Evolutionary conservation across 2,329 filamentous ascomycete species (phyloP), one percentile per base, ranked within the genome.

Genomic region (Pseudocercospora fijiensis): DNA sequence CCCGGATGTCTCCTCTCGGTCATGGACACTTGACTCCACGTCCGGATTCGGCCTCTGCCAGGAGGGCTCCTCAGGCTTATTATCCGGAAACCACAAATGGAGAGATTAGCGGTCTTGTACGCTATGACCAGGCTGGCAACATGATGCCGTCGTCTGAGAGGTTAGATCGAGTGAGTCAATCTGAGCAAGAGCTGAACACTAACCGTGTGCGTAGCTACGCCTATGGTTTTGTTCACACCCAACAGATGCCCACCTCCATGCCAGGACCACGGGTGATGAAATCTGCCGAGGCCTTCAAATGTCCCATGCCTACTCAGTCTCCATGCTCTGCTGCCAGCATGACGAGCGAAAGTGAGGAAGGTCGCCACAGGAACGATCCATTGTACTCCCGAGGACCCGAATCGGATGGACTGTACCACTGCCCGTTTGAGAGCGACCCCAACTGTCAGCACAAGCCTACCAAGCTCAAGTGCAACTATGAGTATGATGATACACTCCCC

Each of bases 381-480:
- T 81, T 91, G 11, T 94, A 93, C 82, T 88, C 88, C 76, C 86
- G 86, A 60, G 79, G 80, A 53, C 85, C 88, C 9, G 78, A 84
- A 45, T 77, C 83, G 33, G 91, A 96, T 78, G 92, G 92, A 74
- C 86, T 96, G 64, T 98, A 95, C 81, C 92, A 96, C 81, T 98
- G 94, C 83, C 94, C 94, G 5, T 95, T 90, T 83, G 88, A 90
- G 76, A 81, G 83, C 62, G 80, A 85, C 57, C 66, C 72, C 6
- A 83, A 88, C 74, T 98, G 94, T 85, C 90, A 86, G 78, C 94
- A 97, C 86, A 90, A 91, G 80, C 87, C 93, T 45, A 95, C 96
- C 75, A 95, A 96, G 82, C 90, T 98, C 72, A 97, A 97, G 86
- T 97, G 94, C 88, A 96, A 96, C 81, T 98, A 97, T 76, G 93